These are phyloP conservation scores for Neurospora sp. DNA, from an alignment of 2,329 filamentous ascomycete species.

Conservation along the genomic window DNA sequence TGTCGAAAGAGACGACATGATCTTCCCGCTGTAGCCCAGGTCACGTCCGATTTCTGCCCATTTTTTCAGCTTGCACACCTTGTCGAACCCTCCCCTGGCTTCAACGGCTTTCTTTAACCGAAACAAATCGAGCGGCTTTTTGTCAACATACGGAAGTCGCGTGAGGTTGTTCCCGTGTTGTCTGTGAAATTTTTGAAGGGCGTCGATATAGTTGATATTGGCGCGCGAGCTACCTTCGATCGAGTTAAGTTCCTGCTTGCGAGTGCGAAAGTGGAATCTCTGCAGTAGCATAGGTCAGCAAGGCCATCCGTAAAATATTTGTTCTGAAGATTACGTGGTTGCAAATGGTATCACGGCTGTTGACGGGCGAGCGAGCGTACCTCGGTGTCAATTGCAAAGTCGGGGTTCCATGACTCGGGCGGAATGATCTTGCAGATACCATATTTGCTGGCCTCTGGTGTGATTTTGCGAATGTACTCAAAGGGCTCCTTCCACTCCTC, in stretches of 20 bases:
- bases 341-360: not conserved
- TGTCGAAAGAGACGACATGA: conserved; percentile 97
- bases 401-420: conserved; percentile 85
- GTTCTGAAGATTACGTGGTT: not conserved
- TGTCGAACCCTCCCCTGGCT: conserved; percentile 86
- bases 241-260: conserved; percentile 93
- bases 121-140: conserved; percentile 91
- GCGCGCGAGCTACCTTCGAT: conserved; percentile 96
- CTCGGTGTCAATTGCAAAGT: conserved; percentile 95
- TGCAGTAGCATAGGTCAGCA: conserved; percentile 27
- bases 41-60: conserved; percentile 98
- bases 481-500: conserved; percentile 94
- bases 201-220: conserved; percentile 92
- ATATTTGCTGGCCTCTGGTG: conserved; percentile 74
- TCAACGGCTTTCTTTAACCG: conserved; percentile 96
- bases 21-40: conserved; percentile 95
- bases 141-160: conserved; percentile 92
- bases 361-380: conserved; percentile 35
- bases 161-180: conserved; percentile 92
- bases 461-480: conserved; percentile 87
- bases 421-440: conserved; percentile 95
- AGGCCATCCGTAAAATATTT: conserved; percentile 11
- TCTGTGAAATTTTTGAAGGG: conserved; percentile 91
- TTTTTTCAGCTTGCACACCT: conserved; percentile 95
- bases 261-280: conserved; percentile 94